These are phyloP conservation scores for Neurospora sp. DNA, from an alignment of 495 filamentous ascomycete species.

Conservation along the genomic window DNA sequence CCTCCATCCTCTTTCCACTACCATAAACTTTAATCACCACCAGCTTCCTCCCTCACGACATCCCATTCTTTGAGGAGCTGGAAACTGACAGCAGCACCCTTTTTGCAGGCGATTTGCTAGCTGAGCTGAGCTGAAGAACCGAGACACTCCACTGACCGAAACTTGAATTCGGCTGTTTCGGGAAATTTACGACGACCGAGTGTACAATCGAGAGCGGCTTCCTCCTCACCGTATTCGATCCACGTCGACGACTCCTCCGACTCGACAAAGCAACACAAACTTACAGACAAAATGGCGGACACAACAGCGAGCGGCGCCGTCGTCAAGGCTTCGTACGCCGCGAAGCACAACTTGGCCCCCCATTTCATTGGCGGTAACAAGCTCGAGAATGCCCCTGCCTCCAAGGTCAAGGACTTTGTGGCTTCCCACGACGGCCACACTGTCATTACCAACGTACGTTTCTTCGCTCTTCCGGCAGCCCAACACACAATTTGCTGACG, in stretches of 20 bases:
- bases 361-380: slow-evolving; percentile 96
- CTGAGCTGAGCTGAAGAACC: neutral
- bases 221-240: neutral
- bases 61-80: neutral
- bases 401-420: slow-evolving; percentile 91
- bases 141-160: neutral
- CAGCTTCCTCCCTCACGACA: neutral
- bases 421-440: slow-evolving; percentile 84
- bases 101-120: neutral
- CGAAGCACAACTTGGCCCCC: slow-evolving; percentile 67
- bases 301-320: slow-evolving; percentile 36
- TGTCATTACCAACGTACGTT: slow-evolving; percentile 86
- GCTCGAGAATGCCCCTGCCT: slow-evolving; percentile 64
- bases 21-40: neutral
- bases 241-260: neutral
- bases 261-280: neutral
- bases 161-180: neutral
- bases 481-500: neutral
- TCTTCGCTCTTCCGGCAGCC: neutral
- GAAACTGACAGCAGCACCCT: neutral
- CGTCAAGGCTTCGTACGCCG: slow-evolving; percentile 50
- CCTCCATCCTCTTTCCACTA: neutral
- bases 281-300: slow-evolving; percentile 27
- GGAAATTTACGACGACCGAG: slow-evolving; percentile 1
- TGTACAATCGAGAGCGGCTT: neutral